Percentiles rank a stretch among this genome's conserved stretches.
Evolutionary conservation across 2,329 filamentous ascomycete species (phyloP).

Genomic region (Fusarium tanahbumbuense): DNA sequence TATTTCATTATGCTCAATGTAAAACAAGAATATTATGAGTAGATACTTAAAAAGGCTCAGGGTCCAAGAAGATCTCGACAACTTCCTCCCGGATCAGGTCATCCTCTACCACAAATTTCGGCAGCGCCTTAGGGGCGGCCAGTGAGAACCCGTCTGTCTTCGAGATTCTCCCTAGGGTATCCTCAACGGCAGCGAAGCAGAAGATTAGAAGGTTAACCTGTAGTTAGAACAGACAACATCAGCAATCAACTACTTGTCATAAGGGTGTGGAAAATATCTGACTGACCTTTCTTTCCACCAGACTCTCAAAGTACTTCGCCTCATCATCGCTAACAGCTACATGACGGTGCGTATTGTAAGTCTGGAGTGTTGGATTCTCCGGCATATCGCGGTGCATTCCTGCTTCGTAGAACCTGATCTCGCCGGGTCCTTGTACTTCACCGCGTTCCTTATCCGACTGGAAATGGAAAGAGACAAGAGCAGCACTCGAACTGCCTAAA

Average conservation of each 20-base stretch:
- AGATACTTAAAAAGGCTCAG: neutral
- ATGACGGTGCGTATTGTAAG: neutral
- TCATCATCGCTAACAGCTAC: neutral
- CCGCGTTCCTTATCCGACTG: neutral
- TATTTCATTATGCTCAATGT: too few species aligned
- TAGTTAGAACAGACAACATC: neutral
- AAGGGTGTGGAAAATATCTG: too few species aligned
- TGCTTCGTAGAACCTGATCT: neutral
- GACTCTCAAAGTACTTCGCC: neutral
- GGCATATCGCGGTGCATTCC: neutral
- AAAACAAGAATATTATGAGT: rapidly evolving
- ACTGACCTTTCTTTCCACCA: neutral
- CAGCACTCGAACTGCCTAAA: too few species aligned
- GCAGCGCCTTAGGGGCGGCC: neutral
- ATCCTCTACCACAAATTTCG: neutral
- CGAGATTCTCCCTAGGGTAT: neutral
- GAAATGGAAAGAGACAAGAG: neutral
- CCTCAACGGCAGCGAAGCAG: neutral
- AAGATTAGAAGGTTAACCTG: neutral
- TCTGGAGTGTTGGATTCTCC: neutral
- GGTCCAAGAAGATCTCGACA: neutral
- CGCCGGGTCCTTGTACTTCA: neutral
- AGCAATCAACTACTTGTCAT: too few species aligned
- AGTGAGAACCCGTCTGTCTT: neutral
- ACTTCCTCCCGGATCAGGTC: neutral